Evolutionary conservation across 2,329 filamentous ascomycete genomes (phyloP), one percentile per base, ranked within the genome.

Genomic region (Dactylellina parvicollis): DNA sequence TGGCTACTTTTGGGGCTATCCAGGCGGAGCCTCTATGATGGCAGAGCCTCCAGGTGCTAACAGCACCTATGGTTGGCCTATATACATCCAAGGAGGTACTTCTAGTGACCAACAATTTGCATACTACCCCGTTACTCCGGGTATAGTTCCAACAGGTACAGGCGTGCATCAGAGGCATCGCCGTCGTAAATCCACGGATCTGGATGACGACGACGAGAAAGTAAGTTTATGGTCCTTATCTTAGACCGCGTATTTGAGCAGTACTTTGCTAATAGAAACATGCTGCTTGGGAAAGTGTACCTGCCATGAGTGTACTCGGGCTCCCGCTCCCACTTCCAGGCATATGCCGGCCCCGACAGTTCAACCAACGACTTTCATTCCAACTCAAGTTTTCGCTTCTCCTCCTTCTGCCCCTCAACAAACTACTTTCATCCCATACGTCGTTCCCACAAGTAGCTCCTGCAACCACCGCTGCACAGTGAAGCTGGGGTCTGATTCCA

Each of bases 371-470:
- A n/a, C 52, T 18, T 65, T 64, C 36, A 59, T 64, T 3, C 52
- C 57, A 4, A n/a, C 67, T 18, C 67, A 64, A 28, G 46, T 72
- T 14, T 65, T 54, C 36, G 34, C 30, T 9, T 44, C 26, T 22
- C 44, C 42, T 22, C 40, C 57, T 5, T 7, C 36, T 18, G 34
- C 28, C 14, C n/a, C 57, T 20, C 66, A 71, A 26, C 60, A 62
- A 20, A 72, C 67, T 2, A 72, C 67, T 7, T 72, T 72, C 32
- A 72, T 72, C 34, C 67, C 67, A 0, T 72, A 72, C n/a, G 52
- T 65, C 10, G 36, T 72, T 8, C 67, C 67, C 3, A 10, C 20
- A 14, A 22, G 34, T 7, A 18, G 4, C 14, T 28, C 32, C 18
- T 64, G 57, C 18, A 20, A 26, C 9, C 46, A 22, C 28, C 65